Evolutionary conservation across 441 rosid species (phyloP), one percentile per base, ranked within the genome.

Genomic region (Pelargonium hybrid): DNA sequence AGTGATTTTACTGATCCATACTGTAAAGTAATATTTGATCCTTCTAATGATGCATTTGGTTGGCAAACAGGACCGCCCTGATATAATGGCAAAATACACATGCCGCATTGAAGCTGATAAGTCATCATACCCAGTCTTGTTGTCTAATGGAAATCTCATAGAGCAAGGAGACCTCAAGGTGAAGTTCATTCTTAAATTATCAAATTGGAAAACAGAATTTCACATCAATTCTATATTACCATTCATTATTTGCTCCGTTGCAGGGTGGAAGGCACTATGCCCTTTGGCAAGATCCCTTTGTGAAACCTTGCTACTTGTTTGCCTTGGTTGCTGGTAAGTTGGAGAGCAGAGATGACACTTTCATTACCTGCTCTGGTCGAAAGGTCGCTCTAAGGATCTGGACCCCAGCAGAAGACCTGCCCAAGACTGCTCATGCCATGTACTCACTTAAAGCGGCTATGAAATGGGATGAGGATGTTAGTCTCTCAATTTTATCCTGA

Each of bases 391-490:
- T 91, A 66, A 87, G 87, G 77, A 91, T 94, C 76, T 88, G 98
- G 98, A 93, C 93, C 72, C 98, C 96, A 21, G 89, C 92, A 31
- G 88, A 91, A 81, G 98, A 94, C 68, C 63, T 94, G 68, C 87
- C 94, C 47, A 94, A 88, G 88, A 94, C 98, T 74, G 97, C 86
- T 39, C 98, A 92, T 80, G 99, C 98, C 68, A 94, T 94, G 99
- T 90, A 87, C 83, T 85, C 99, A 23, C 87, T 94, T 67, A 94
- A 92, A 79, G 97, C 96, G 7, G 88, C 99, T 50, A 94, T 92
- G 98, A 94, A 92, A 80, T 94, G 98, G 99, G 99, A 94, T 23
- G 99, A 94, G 76, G 97, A 92, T 75, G 99, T 94, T 23, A 71
- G 91, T 82, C 63, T 79, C 65, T 70, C 74, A 59, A 61, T 65